phyloP scores from a whole-genome alignment of 2,329 filamentous ascomycete genomes.

The Botrytis paeoniae region DNA sequence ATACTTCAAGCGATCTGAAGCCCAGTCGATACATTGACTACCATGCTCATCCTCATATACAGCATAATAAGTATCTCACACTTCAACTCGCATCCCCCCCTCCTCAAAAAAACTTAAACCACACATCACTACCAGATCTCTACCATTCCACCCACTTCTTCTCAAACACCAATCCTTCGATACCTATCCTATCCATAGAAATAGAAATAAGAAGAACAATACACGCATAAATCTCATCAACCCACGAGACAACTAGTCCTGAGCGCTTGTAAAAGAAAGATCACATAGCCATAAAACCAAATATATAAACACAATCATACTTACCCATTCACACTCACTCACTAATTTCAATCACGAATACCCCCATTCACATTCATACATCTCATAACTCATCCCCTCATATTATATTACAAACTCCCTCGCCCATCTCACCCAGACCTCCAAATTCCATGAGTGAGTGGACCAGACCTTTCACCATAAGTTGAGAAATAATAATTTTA shows the following conservation, averaged over 20 bases:
- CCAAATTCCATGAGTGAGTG: not conserved
- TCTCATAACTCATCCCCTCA: not conserved
- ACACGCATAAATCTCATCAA: not conserved
- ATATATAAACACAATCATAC: not conserved
- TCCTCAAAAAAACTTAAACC: not conserved
- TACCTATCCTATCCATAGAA: not conserved
- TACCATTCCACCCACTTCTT: not conserved
- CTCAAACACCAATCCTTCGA: not conserved
- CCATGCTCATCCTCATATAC: too few species aligned
- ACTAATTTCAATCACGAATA: not conserved
- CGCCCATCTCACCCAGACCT: not conserved
- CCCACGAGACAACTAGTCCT: not conserved
- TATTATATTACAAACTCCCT: conserved; percentile 1
- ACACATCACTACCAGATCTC: not conserved
- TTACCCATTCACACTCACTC: not conserved
- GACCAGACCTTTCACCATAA: not conserved
- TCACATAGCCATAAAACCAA: not conserved
- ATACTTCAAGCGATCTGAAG: too few species aligned
- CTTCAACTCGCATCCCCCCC: too few species aligned
- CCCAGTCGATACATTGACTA: too few species aligned
- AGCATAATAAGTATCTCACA: too few species aligned
- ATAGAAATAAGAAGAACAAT: not conserved
- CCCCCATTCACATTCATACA: not conserved
- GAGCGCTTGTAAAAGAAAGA: not conserved
- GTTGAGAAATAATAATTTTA: conserved; percentile 11